A percentile compares a stretch with the other conserved stretches of the same genome.
phyloP scores from a whole-genome alignment of 1,284 basidiomycete genomes.

The Leccinum griseonigrum region DNA sequence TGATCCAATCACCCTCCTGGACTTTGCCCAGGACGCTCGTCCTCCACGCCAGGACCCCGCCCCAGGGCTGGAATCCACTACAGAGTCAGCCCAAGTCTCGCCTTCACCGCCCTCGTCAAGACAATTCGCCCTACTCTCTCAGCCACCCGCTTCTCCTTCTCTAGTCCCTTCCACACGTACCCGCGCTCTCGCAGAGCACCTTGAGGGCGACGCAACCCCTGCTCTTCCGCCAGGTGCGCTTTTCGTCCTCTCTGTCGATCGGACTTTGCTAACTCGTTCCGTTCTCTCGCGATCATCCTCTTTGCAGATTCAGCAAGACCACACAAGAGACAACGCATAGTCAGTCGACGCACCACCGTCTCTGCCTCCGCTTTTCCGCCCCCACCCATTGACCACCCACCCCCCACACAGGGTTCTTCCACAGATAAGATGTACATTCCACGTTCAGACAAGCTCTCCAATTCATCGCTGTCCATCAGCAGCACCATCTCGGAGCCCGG shows the following conservation, averaged over 20 bases:
- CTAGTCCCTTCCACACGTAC: conserved; percentile 63
- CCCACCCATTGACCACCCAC: conserved; percentile 31
- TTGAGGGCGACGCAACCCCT: conserved; percentile 36
- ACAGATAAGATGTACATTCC: conserved; percentile 53
- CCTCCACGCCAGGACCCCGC: conserved; percentile 43
- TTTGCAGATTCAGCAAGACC: conserved; percentile 50
- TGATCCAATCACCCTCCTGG: conserved; percentile 62
- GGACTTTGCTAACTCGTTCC: not conserved
- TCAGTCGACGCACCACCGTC: conserved; percentile 33
- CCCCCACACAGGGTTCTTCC: conserved; percentile 28
- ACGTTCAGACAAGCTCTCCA: conserved; percentile 53
- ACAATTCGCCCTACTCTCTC: conserved; percentile 27
- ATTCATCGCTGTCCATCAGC: conserved; percentile 43
- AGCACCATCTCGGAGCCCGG: conserved; percentile 49
- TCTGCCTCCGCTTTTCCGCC: conserved; percentile 28
- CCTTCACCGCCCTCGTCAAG: conserved; percentile 27
- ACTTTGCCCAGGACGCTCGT: conserved; percentile 54
- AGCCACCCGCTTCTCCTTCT: conserved; percentile 30
- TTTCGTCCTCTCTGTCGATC: not conserved
- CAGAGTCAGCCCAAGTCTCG: conserved; percentile 31
- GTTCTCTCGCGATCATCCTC: conserved; percentile 9
- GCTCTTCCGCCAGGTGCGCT: conserved; percentile 29
- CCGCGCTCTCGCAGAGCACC: conserved; percentile 61
- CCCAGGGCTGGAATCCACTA: conserved; percentile 46
- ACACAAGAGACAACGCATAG: conserved; percentile 69